Conservation (phyloP, 2,329 filamentous ascomycete genomes). For the Emergomyces pasteurianus region DNA sequence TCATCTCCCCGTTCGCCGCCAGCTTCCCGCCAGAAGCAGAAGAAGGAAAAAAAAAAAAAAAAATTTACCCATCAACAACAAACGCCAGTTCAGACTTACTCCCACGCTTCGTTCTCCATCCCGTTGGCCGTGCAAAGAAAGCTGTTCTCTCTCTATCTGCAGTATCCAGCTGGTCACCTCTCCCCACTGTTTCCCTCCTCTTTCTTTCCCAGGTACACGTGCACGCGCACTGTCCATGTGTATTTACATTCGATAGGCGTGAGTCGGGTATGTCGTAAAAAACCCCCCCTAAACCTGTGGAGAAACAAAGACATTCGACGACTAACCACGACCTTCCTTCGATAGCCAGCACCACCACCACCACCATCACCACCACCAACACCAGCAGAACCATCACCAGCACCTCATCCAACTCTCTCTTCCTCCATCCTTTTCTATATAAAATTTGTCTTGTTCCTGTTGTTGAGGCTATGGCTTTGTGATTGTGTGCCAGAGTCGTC, state of each 20-base stretch:
- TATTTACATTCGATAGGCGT: no score
- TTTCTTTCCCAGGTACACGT: not conserved
- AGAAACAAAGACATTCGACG: not conserved
- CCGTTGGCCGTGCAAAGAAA: not conserved
- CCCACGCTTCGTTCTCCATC: not conserved
- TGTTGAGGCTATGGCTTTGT: constrained; percentile 24
- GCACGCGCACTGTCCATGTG: not conserved
- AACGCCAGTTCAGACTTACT: no score
- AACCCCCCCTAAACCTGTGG: not conserved
- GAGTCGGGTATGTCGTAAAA: not conserved
- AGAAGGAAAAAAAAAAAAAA: no score
- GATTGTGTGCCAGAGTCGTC: constrained; percentile 7
- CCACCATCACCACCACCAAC: not conserved
- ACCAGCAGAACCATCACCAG: not conserved
- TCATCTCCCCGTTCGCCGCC: not conserved
- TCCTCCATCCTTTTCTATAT: not conserved
- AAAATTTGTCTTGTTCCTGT: not conserved
- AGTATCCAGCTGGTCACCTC: not conserved
- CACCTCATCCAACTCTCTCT: not conserved
- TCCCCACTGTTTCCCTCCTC: not conserved
- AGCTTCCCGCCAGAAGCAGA: not conserved
- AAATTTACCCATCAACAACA: no score
- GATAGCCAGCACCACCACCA: not conserved
- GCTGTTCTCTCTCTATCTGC: not conserved
- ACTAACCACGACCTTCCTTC: not conserved